Conservation (phyloP, 805 yeast species). For the Metschnikowia cerradonensis region DNA sequence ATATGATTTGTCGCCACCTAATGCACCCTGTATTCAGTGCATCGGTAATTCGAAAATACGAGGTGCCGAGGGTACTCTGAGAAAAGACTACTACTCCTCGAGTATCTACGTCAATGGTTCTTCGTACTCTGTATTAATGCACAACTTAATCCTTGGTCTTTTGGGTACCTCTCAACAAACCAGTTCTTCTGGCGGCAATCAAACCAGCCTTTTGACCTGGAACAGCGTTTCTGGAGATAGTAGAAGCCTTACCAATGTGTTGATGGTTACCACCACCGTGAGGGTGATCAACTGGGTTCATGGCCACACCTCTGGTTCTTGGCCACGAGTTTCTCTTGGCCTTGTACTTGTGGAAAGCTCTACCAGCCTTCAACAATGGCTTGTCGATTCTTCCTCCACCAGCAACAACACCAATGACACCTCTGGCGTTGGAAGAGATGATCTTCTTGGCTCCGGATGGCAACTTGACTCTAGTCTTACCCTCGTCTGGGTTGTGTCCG, state of each 20-base stretch:
- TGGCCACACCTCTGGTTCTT: constrained; percentile 99
- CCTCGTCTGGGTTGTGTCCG: constrained; percentile 99
- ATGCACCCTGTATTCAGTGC: too few relatives aligned
- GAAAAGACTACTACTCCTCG: not conserved
- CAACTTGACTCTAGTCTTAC: constrained; percentile 93
- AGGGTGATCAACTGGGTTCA: constrained; percentile 99
- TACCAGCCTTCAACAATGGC: constrained; percentile 99
- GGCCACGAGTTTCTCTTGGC: constrained; percentile 94
- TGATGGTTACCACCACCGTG: constrained; percentile 99
- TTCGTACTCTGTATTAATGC: constrained; percentile 18
- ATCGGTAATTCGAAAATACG: too few relatives aligned
- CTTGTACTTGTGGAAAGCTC: constrained; percentile 79
- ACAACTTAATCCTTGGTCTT: constrained; percentile 50
- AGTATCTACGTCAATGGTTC: not conserved
- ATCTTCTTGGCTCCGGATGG: constrained; percentile 98
- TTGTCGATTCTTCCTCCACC: constrained; percentile 99
- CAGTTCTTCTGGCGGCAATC: constrained; percentile 99
- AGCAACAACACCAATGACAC: constrained; percentile 99
- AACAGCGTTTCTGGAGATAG: constrained; percentile 98
- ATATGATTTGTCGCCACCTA: too few relatives aligned
- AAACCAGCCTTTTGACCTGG: constrained; percentile 99
- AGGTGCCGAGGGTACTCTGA: too few relatives aligned
- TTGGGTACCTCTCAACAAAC: constrained; percentile 99
- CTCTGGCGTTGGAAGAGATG: constrained; percentile 94
- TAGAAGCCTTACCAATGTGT: constrained; percentile 97